phyloP scores from a whole-genome alignment of 768 basidiomycete genomes.

The Suillus tomentosus region DNA sequence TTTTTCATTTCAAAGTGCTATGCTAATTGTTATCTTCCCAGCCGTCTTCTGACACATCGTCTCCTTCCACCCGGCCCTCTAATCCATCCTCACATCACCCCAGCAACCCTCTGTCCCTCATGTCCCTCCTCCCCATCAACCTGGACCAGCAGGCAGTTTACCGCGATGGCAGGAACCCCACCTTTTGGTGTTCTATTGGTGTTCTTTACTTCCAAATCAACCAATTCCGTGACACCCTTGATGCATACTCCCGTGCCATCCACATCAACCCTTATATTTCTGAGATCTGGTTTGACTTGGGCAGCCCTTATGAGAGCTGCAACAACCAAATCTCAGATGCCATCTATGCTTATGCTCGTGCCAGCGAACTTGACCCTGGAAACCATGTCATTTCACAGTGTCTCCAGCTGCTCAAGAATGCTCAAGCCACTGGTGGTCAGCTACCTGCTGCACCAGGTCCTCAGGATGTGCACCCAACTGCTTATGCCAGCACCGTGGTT shows the following conservation, averaged over 20 bases:
- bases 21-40: no score
- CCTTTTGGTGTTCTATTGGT: slow-evolving; percentile 99
- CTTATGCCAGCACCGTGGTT: slow-evolving; percentile 79
- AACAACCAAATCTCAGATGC: slow-evolving; percentile 99
- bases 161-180: slow-evolving; percentile 97
- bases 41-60: no score
- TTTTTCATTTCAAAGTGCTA: no score
- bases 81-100: no score
- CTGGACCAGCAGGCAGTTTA: slow-evolving; percentile 93
- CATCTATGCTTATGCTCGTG: slow-evolving; percentile 96
- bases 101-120: no score
- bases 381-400: slow-evolving; percentile 84
- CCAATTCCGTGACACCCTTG: slow-evolving; percentile 96
- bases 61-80: no score
- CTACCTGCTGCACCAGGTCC: slow-evolving; percentile 89
- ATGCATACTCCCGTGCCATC: slow-evolving; percentile 98
- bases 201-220: slow-evolving; percentile 99
- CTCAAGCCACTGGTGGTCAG: slow-evolving; percentile 71
- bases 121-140: no score
- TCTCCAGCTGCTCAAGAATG: slow-evolving; percentile 74
- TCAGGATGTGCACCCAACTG: slow-evolving; percentile 94
- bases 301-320: slow-evolving; percentile 94
- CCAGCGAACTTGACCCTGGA: slow-evolving; percentile 87
- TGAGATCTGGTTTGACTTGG: slow-evolving; percentile 82
- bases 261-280: slow-evolving; percentile 98